A percentile compares a stretch with the other conserved stretches of the same genome.
These are phyloP conservation scores for Candida silvatica DNA, from an alignment of 805 yeast genomes.

Conservation along the genomic window DNA sequence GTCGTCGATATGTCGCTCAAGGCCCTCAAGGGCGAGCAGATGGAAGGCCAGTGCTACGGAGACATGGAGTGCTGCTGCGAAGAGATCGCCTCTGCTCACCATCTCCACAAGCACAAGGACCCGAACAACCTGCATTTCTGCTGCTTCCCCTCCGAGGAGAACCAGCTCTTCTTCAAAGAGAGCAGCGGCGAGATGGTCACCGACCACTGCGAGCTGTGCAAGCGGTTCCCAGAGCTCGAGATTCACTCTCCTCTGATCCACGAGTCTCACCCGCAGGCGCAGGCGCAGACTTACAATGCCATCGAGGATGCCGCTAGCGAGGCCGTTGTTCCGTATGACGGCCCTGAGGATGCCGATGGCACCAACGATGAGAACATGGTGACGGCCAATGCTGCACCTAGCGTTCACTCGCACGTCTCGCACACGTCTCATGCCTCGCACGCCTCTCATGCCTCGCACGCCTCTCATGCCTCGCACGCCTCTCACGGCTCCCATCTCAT, in stretches of 20 bases:
- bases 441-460: neutral
- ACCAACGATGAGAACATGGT: neutral
- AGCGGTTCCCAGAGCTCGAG: slow-evolving; percentile 22
- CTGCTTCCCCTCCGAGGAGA: slow-evolving; percentile 25
- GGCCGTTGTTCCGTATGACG: no score
- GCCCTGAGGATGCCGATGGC: neutral
- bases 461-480: neutral
- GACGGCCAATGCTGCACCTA: no score
- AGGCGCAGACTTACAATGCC: slow-evolving; percentile 1
- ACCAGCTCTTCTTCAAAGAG: slow-evolving; percentile 22
- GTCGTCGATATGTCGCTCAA: slow-evolving; percentile 23
- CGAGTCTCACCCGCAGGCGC: slow-evolving; percentile 2
- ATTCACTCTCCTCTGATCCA: slow-evolving; percentile 23
- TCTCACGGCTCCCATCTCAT: neutral
- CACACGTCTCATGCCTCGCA: neutral
- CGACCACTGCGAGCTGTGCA: slow-evolving; percentile 16
- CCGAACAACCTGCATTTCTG: slow-evolving; percentile 23
- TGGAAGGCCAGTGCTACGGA: slow-evolving; percentile 26
- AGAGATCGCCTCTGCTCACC: slow-evolving; percentile 15
- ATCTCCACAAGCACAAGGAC: slow-evolving; percentile 11
- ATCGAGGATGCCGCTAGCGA: no score
- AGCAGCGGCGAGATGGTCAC: slow-evolving; percentile 15
- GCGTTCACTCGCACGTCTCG: neutral
- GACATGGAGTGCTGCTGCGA: slow-evolving; percentile 19
- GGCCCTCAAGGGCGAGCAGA: slow-evolving; percentile 18